A percentile compares a stretch with the other conserved stretches of the same genome.
These are phyloP conservation scores for Pisolithus orientalis DNA, from an alignment of 768 basidiomycete genomes.

Conservation along the genomic window DNA sequence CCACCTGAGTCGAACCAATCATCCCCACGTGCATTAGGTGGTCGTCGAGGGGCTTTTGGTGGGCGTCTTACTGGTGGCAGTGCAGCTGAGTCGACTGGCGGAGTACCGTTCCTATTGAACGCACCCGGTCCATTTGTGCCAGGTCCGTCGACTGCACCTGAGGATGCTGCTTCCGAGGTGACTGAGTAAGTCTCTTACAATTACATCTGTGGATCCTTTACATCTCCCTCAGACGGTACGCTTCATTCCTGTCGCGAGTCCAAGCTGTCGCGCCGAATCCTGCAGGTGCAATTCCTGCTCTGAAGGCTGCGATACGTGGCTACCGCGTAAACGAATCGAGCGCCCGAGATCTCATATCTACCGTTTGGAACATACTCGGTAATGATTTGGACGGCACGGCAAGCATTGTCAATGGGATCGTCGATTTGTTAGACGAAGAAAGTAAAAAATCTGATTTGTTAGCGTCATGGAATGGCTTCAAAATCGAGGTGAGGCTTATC, in stretches of 20 bases:
- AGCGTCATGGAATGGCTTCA: conserved; percentile 76
- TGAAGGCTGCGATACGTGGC: conserved; percentile 71
- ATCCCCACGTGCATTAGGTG: conserved; percentile 27
- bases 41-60: conserved; percentile 60
- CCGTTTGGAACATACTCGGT: conserved; percentile 77
- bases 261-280: conserved; percentile 53
- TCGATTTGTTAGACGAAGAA: conserved; percentile 76
- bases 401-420: conserved; percentile 62
- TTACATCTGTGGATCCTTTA: neutral
- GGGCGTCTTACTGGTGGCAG: conserved; percentile 41
- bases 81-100: conserved; percentile 21
- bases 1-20: conserved; percentile 26
- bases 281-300: conserved; percentile 49
- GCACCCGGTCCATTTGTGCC: conserved; percentile 26
- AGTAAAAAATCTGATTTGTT: conserved; percentile 79
- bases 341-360: conserved; percentile 81
- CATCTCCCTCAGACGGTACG: conserved; percentile 48
- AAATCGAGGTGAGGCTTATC: conserved; percentile 70
- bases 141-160: conserved; percentile 22
- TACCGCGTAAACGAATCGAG: conserved; percentile 73
- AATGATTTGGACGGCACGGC: conserved; percentile 66
- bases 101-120: conserved; percentile 8
- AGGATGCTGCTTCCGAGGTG: conserved; percentile 47
- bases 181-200: conserved; percentile 41
- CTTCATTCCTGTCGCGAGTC: conserved; percentile 59